A percentile compares a stretch with the other conserved stretches of the same genome.
Evolutionary conservation across 2,329 filamentous ascomycete species (phyloP).

Genomic region (Xylaria sp.): DNA sequence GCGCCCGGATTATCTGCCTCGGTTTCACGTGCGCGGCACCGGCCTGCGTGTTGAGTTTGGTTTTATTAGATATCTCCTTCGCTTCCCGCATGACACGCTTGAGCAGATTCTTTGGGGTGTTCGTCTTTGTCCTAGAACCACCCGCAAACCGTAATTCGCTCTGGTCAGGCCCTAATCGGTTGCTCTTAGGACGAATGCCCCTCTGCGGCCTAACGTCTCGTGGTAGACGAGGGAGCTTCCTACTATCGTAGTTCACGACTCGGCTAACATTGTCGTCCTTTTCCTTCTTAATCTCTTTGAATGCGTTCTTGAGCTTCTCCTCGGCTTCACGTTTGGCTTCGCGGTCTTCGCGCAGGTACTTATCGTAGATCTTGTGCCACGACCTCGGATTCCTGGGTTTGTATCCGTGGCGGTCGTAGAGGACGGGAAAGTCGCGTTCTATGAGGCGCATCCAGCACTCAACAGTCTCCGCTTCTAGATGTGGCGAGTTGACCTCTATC

Average conservation of each 20-base stretch:
- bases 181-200: slow-evolving; percentile 35
- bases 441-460: slow-evolving; percentile 87
- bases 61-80: slow-evolving; percentile 62
- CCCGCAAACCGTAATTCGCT: slow-evolving; percentile 57
- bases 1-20: slow-evolving; percentile 61
- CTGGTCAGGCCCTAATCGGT: slow-evolving; percentile 40
- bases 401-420: slow-evolving; percentile 69
- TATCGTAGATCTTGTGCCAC: slow-evolving; percentile 83
- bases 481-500: slow-evolving; percentile 80
- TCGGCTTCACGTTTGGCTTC: slow-evolving; percentile 68
- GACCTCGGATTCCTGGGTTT: slow-evolving; percentile 72
- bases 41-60: slow-evolving; percentile 57
- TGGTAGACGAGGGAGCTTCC: slow-evolving; percentile 57
- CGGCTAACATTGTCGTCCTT: slow-evolving; percentile 67
- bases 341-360: slow-evolving; percentile 70
- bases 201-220: slow-evolving; percentile 48
- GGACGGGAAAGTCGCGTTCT: slow-evolving; percentile 77
- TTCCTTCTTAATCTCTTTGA: slow-evolving; percentile 67
- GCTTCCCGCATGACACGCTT: slow-evolving; percentile 67
- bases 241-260: slow-evolving; percentile 62
- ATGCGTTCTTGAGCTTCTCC: slow-evolving; percentile 65
- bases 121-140: slow-evolving; percentile 64
- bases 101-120: slow-evolving; percentile 64
- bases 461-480: slow-evolving; percentile 74
- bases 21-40: slow-evolving; percentile 50